These are phyloP conservation scores for Dissophora ornata DNA, from an alignment of 192 early-diverging fungal genomes.

Conservation along the genomic window DNA sequence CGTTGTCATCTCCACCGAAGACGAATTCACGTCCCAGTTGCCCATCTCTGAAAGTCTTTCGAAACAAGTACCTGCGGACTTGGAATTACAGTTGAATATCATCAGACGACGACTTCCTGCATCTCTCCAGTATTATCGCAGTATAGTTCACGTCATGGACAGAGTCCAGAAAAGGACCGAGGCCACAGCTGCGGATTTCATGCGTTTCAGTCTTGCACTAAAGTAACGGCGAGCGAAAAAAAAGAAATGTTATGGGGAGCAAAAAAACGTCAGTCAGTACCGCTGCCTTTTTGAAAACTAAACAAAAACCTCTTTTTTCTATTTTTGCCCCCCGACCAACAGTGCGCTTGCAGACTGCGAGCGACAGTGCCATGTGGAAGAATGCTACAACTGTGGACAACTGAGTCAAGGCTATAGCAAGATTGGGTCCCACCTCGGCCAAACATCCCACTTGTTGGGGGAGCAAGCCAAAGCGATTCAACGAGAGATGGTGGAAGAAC, in stretches of 20 bases:
- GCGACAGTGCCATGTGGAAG: conserved; percentile 62
- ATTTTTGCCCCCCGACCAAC: neutral
- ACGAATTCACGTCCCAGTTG: conserved; percentile 58
- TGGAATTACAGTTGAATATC: conserved; percentile 62
- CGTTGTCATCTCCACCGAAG: conserved; percentile 63
- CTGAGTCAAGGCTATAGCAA: conserved; percentile 55
- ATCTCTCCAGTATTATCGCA: conserved; percentile 66
- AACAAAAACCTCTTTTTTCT: neutral
- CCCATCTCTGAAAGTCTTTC: conserved; percentile 20
- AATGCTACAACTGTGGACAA: conserved; percentile 66
- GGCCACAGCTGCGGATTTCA: conserved; percentile 68
- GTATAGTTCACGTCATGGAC: conserved; percentile 70
- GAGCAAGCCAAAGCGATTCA: conserved; percentile 54
- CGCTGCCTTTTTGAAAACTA: too few relatives aligned
- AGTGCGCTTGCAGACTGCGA: conserved; percentile 66
- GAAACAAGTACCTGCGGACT: conserved; percentile 52
- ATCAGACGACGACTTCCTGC: conserved; percentile 56
- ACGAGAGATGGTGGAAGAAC: conserved; percentile 70
- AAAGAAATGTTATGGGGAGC: too few relatives aligned
- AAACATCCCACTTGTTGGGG: conserved; percentile 41
- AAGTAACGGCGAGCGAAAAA: too few relatives aligned
- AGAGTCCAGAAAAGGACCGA: conserved; percentile 68
- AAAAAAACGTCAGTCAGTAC: too few relatives aligned
- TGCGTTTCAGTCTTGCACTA: conserved; percentile 66
- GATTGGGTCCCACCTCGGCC: conserved; percentile 43